These are phyloP conservation scores for Asterophora lycoperdoides DNA, from an alignment of 768 basidiomycete species.

Conservation along the genomic window DNA sequence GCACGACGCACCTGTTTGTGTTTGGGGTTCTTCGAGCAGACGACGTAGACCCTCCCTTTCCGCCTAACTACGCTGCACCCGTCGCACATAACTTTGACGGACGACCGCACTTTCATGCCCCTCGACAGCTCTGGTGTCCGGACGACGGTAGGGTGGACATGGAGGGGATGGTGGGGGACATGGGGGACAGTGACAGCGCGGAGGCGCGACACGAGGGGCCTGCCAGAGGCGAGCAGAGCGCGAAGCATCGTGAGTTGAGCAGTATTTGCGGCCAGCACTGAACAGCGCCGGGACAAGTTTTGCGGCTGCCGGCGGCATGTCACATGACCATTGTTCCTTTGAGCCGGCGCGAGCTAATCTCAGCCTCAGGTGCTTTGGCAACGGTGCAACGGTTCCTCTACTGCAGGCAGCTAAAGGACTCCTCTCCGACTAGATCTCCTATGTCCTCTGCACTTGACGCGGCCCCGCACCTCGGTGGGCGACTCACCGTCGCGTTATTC, in stretches of 20 bases:
- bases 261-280: background rate
- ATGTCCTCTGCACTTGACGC: slow-evolving; percentile 26
- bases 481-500: slow-evolving; percentile 52
- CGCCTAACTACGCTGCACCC: slow-evolving; percentile 85
- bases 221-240: slow-evolving; percentile 56
- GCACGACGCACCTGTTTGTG: slow-evolving; percentile 81
- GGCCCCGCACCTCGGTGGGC: slow-evolving; percentile 42
- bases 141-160: slow-evolving; percentile 20
- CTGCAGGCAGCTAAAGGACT: slow-evolving; percentile 7
- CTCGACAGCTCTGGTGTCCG: slow-evolving; percentile 41
- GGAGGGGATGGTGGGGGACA: slow-evolving; percentile 28
- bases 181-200: slow-evolving; percentile 31
- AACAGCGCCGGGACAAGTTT: background rate
- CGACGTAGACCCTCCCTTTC: slow-evolving; percentile 88
- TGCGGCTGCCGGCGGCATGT: background rate
- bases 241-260: slow-evolving; percentile 48
- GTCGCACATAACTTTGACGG: slow-evolving; percentile 92
- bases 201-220: slow-evolving; percentile 56
- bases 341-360: too few species aligned
- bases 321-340: slow-evolving; percentile 3
- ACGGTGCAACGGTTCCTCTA: background rate
- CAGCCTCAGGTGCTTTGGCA: too few species aligned
- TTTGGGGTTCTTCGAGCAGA: slow-evolving; percentile 92
- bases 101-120: slow-evolving; percentile 96
- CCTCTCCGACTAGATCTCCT: background rate